Conservation (phyloP, 2,329 filamentous ascomycete genomes). For the Ascochyta viciae-villosae region DNA sequence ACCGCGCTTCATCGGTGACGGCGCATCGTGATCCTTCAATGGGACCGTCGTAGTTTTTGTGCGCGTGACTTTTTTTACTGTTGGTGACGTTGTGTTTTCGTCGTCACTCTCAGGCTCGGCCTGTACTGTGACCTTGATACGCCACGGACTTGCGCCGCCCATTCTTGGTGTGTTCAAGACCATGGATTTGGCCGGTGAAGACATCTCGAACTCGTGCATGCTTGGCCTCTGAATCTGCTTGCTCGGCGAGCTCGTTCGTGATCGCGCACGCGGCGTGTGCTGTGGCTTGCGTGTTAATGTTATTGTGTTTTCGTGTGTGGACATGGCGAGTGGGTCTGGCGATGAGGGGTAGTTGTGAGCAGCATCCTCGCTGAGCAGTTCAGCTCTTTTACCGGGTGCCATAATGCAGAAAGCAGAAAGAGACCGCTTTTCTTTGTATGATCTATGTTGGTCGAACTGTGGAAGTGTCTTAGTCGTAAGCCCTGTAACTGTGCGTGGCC, state of each 20-base stretch:
- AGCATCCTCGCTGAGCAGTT: constrained; percentile 20
- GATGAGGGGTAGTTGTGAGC: constrained; percentile 43
- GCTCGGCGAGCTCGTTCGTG: constrained; percentile 41
- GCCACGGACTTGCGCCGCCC: constrained; percentile 54
- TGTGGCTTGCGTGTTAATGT: constrained; percentile 29
- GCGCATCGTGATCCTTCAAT: constrained; percentile 49
- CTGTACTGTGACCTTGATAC: constrained; percentile 59
- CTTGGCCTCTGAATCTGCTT: constrained; percentile 33
- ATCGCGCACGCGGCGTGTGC: constrained; percentile 29
- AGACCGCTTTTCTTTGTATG: neutral
- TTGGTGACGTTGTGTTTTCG: constrained; percentile 43
- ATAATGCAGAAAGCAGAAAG: constrained; percentile 16
- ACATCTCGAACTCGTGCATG: constrained; percentile 32
- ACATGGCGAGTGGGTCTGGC: constrained; percentile 47
- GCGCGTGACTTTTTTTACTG: constrained; percentile 33
- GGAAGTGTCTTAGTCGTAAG: constrained; percentile 1
- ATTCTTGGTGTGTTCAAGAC: constrained; percentile 51
- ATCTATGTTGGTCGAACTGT: constrained; percentile 17
- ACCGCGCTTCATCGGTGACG: constrained; percentile 46
- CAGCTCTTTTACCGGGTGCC: constrained; percentile 32
- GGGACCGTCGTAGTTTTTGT: constrained; percentile 52
- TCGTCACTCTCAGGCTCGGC: constrained; percentile 51
- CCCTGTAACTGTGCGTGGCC: constrained; percentile 1
- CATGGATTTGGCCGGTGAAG: constrained; percentile 54
- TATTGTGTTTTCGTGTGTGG: constrained; percentile 33